phyloP scores from a whole-genome alignment of 495 filamentous ascomycete genomes.

The Aspergillus heteromorphus region DNA sequence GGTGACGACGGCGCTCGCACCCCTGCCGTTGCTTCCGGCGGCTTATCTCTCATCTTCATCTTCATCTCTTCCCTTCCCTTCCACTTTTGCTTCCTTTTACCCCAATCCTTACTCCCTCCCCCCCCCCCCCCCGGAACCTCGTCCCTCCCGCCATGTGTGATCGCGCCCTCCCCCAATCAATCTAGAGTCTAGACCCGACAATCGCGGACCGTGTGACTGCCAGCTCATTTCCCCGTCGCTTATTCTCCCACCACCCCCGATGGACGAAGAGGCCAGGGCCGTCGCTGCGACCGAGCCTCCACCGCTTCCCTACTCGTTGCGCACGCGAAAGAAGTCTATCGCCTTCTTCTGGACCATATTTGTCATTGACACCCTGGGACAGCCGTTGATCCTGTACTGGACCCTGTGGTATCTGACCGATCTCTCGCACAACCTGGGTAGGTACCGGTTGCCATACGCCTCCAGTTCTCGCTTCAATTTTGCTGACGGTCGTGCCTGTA shows the following conservation, averaged over 20 bases:
- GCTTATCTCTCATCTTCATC: background rate
- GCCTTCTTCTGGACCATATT: constrained; percentile 55
- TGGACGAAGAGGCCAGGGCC: constrained; percentile 32
- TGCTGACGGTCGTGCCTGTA: constrained; percentile 8
- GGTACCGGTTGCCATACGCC: constrained; percentile 13
- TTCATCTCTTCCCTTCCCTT: background rate
- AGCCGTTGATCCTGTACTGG: constrained; percentile 55
- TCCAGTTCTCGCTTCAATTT: background rate
- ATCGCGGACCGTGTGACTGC: background rate
- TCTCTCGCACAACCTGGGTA: constrained; percentile 51
- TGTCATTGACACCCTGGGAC: constrained; percentile 45
- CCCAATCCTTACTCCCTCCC: background rate
- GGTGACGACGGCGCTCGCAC: background rate
- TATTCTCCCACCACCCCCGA: constrained; percentile 11
- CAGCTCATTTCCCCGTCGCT: background rate
- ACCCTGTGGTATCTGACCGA: constrained; percentile 50
- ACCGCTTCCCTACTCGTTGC: constrained; percentile 51
- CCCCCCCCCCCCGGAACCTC: background rate
- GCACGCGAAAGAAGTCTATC: constrained; percentile 49
- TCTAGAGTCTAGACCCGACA: constrained; percentile 1
- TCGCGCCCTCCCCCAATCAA: background rate
- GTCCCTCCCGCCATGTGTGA: background rate
- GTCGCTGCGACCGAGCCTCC: constrained; percentile 35
- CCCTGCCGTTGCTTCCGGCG: constrained; percentile 2
- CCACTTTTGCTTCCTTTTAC: background rate